These are phyloP conservation scores for Garcia nutans DNA, from an alignment of 345 rosid species.

Conservation along the genomic window DNA sequence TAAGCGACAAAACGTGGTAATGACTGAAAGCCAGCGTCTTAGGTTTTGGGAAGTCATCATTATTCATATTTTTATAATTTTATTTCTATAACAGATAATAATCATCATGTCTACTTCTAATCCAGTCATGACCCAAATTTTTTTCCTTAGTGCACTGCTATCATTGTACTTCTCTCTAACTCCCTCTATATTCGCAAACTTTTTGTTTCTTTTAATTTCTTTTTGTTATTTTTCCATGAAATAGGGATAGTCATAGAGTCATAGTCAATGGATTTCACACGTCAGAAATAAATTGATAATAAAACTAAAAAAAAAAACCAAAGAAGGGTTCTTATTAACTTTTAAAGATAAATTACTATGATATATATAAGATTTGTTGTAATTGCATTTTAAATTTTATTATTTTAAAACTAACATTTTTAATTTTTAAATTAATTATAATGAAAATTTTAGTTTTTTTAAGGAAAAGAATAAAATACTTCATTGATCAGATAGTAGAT, in stretches of 20 bases:
- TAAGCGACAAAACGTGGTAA: constrained; percentile 33
- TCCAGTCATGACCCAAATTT: background rate
- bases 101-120: constrained; percentile 1
- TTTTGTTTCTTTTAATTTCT: background rate
- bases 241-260: background rate
- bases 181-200: background rate
- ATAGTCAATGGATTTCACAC: background rate
- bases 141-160: background rate
- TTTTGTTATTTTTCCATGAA: constrained; percentile 4
- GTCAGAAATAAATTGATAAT: too few species aligned
- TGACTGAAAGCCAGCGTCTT: constrained; percentile 11
- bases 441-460: too few species aligned
- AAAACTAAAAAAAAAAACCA: background rate
- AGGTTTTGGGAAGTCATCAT: constrained; percentile 21
- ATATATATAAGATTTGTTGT: too few species aligned
- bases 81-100: background rate
- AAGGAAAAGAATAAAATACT: too few species aligned
- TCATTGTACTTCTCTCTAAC: constrained; percentile 4
- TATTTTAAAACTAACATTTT: too few species aligned
- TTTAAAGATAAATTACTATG: too few species aligned
- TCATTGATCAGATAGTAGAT: too few species aligned
- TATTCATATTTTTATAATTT: background rate
- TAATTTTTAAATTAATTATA: too few species aligned
- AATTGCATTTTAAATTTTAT: too few species aligned
- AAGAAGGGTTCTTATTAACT: background rate